Base-by-base conservation (phyloP, 495 filamentous ascomycete genomes). In the Aspergillus hancockii region DNA sequence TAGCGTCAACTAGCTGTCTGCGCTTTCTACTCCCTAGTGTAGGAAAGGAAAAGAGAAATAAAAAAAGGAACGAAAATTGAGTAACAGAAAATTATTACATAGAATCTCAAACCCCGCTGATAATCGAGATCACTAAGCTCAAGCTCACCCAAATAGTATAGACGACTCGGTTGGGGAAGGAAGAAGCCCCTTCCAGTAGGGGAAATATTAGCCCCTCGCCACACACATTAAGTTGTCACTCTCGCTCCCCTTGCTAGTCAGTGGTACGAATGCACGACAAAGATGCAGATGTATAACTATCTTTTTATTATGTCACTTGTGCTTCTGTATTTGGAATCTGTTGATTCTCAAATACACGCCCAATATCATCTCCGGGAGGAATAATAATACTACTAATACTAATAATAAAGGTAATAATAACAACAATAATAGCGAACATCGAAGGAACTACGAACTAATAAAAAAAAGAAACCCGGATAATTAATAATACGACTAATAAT, bases 381-480 rank as follows among this genome's bases (percentile, higher is more conserved):
- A 16, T 30, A 18, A 12, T 51, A 14, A n/a, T 22, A 36, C 31
- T 32, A 32, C 5, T 32, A 32, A 10, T 32, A 4, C 38, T 49
- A 32, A 34, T 16, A 52, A 52, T 3, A 53, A 53, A 38, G 16
- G 2, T 18, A 53, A 31, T n/a, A 38, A 38, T 53, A 36, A 53
- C 2, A 46, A 18, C 32, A 18, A 50, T 14, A 54, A 18, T 31
- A 52, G 41, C 40, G 7, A 22, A 41, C n/a, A 6, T 18, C 13
- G 30, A 34, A 36, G 19, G 13, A 18, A 45, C 51, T n/a, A n/a
- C n/a, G n/a, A n/a, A n/a, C n/a, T n/a, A n/a, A n/a, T n/a, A n/a
- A 52, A 53, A 18, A 49, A 28, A 30, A 32, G 13, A 10, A 52
- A 34, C 19, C 30, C 32, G 32, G 49, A 47, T 47, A 47, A 47